phyloP scores from a whole-genome alignment of 2,329 filamentous ascomycete genomes.

The Trichoderma asperellum region DNA sequence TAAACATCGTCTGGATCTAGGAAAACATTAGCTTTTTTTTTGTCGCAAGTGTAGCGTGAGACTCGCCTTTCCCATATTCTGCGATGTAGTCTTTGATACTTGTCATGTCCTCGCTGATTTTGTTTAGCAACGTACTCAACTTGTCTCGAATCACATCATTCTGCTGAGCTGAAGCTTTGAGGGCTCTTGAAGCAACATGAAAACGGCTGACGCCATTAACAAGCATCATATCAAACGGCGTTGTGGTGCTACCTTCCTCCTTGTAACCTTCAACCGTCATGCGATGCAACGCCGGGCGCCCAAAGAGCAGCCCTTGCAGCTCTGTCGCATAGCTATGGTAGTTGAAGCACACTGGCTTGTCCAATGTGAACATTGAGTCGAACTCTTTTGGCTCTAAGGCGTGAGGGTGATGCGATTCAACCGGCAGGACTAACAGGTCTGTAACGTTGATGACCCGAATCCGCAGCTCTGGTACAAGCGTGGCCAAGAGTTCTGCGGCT shows the following conservation, averaged over 20 bases:
- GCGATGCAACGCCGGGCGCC: slow-evolving; percentile 54
- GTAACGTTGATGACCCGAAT: slow-evolving; percentile 61
- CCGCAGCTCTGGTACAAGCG: slow-evolving; percentile 54
- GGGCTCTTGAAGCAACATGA: slow-evolving; percentile 41
- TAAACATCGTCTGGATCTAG: slow-evolving; percentile 7
- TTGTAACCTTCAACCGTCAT: slow-evolving; percentile 63
- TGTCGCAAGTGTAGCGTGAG: rapidly evolving
- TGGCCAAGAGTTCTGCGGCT: slow-evolving; percentile 59
- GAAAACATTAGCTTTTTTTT: neutral
- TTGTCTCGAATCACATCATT: neutral
- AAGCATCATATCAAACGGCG: slow-evolving; percentile 65
- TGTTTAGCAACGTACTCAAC: neutral
- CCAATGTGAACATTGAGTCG: slow-evolving; percentile 58
- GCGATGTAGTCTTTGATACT: neutral
- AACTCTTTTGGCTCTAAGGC: slow-evolving; percentile 58
- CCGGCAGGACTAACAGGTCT: slow-evolving; percentile 65
- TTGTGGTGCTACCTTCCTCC: slow-evolving; percentile 69
- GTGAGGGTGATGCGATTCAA: slow-evolving; percentile 62
- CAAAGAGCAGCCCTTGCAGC: slow-evolving; percentile 64
- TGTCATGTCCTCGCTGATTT: neutral
- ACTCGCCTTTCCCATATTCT: neutral
- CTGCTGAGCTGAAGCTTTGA: neutral
- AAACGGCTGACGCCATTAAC: slow-evolving; percentile 63
- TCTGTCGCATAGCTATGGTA: slow-evolving; percentile 69
- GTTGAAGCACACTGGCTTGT: slow-evolving; percentile 64